Base-by-base conservation (phyloP, 2,329 filamentous ascomycete genomes). In the Aspergillus eucalypticola region DNA sequence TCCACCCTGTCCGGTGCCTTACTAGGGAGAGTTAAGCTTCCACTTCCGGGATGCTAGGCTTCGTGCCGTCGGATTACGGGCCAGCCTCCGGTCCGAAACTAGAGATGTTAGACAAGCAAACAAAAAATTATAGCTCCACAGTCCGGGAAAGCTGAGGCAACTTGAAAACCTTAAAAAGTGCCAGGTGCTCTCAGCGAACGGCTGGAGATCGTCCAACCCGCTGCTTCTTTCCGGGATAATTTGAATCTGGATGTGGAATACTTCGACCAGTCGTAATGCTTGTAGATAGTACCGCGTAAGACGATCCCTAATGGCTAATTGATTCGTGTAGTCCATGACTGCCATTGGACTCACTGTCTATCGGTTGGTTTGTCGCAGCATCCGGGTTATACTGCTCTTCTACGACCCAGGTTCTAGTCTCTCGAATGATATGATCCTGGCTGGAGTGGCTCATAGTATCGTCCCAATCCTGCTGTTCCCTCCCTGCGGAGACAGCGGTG, bases 361-460 rank as follows among this genome's bases (percentile, higher is more conserved):
- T 54, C 23, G 35, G 10, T 8, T 3, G 52, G 32, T 23, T 32
- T n/a, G 4, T 19, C 17, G 38, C 21, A 17, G 21, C 19, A 7
- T 44, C 39, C 7, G 38, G 52, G 42, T 32, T 15, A 13, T 54
- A 54, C 15, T 54, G 52, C 52, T 54, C 52, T 13, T 54, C 52
- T 41, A 54, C 52, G 21, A 29, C 35, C 52, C 52, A 54, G 2
- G 35, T 44, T n/a, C 13, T 44, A 3, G 52, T 54, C 8, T 54
- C 35, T 8, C 52, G 52, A 41, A 54, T 54, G 35, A 54, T 54
- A 5, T 29, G 52, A 17, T 35, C 41, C 38, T 54, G 52, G 8
- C 52, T 54, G 52, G n/a, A 42, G 38, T 54, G 52, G 35, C 52
- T 54, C n/a, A 42, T 13, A 5, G 13, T 11, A 7, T 54, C 52